These are phyloP conservation scores for Cladosporium sp. DNA, from an alignment of 2,329 filamentous ascomycete genomes.

Conservation along the genomic window DNA sequence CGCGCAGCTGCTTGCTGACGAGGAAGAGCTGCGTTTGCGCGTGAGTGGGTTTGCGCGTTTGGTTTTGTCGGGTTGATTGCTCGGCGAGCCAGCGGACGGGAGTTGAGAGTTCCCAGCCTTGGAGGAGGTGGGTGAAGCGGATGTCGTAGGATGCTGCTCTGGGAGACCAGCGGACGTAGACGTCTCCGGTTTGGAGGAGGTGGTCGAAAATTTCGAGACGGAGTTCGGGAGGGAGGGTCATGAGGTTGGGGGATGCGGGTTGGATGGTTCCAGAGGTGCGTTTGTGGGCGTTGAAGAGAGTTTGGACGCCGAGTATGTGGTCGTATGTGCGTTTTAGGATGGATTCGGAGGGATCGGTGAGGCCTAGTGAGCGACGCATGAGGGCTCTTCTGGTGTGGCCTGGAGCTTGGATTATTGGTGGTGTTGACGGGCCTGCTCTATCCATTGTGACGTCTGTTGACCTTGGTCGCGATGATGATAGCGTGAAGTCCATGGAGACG, in stretches of 20 bases:
- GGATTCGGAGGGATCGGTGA: neutral
- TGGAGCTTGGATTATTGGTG: no score
- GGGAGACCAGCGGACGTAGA: conserved; percentile 7
- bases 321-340: neutral
- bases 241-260: neutral
- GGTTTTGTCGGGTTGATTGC: neutral
- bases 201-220: conserved; percentile 7
- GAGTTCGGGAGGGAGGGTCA: conserved; percentile 7
- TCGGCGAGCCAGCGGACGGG: neutral
- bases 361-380: no score
- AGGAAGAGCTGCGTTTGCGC: conserved; percentile 20
- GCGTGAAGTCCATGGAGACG: no score
- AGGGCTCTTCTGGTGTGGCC: no score
- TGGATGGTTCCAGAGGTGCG: neutral
- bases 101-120: neutral
- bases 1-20: conserved; percentile 32
- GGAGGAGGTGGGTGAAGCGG: conserved; percentile 8
- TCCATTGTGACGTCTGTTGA: no score
- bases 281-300: neutral
- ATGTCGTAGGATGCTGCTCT: conserved; percentile 9
- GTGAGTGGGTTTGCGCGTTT: neutral
- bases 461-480: no score
- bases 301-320: neutral
- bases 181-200: conserved; percentile 3
- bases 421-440: no score